A percentile compares a stretch with the other conserved stretches of the same genome.
Evolutionary conservation across 2,329 filamentous ascomycete genomes (phyloP).

Genomic region (Stemphylium lycopersici): DNA sequence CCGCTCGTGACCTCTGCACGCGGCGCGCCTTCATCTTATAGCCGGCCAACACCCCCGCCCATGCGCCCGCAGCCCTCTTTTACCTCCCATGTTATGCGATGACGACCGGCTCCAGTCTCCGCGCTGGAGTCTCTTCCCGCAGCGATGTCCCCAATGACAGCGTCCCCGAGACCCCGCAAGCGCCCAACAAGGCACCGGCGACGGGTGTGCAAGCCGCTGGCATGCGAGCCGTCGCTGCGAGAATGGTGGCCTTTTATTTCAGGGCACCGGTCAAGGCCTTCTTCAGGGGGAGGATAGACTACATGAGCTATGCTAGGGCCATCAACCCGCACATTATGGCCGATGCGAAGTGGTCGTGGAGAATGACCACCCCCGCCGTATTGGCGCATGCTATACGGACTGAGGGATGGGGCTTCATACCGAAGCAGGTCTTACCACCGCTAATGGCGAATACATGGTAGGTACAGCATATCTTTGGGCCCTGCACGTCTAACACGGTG

Average conservation of each 20-base stretch:
- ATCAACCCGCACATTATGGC: conserved; percentile 63
- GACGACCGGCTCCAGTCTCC: conserved; percentile 44
- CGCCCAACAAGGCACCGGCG: conserved; percentile 62
- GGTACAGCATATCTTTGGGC: conserved; percentile 1
- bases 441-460: conserved; percentile 74
- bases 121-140: conserved; percentile 40
- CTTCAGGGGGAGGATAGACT: conserved; percentile 88
- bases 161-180: conserved; percentile 28
- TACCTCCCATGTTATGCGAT: conserved; percentile 42
- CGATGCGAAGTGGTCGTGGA: conserved; percentile 62
- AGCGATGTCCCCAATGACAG: conserved; percentile 23
- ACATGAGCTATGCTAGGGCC: conserved; percentile 68
- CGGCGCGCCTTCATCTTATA: conserved; percentile 12
- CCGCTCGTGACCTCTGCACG: conserved; percentile 21
- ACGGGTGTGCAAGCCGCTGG: conserved; percentile 84
- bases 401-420: conserved; percentile 76
- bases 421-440: conserved; percentile 77
- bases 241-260: conserved; percentile 89
- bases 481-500: conserved; percentile 12
- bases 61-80: conserved; percentile 25
- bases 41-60: conserved; percentile 4
- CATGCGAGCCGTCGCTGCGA: conserved; percentile 81
- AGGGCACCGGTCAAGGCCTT: conserved; percentile 90
- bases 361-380: conserved; percentile 72
- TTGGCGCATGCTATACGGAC: conserved; percentile 69